Base-by-base conservation (phyloP, 805 yeast genomes). In the Candida germanica region DNA sequence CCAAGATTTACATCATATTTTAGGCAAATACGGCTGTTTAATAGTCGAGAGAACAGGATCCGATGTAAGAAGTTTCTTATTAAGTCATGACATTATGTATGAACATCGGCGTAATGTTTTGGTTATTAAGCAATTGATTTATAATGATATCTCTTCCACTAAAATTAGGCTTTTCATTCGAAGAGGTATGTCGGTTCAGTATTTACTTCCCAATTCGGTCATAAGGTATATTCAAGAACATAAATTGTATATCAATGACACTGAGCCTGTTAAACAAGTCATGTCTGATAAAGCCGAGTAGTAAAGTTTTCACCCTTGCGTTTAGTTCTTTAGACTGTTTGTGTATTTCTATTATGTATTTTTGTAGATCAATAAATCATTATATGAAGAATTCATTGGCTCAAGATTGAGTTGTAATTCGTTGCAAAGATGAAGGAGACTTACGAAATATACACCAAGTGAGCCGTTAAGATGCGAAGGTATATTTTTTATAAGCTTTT, bases 31-130 rank as follows among this genome's bases (percentile, higher is more conserved):
- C 60, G 98, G 98, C 3, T 93, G 98, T 65, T 67, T 93, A 44
- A 93, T 93, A 33, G 96, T 93, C 15, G 98, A 93, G 67, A 74
- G 98, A 49, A 91, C 98, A 0, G 98, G 98, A 5, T 73, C 93
- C 7, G 98, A 93, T 62, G 98, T 93, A 35, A 76, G 98, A 52
- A 80, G 88, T 25, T 93, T 93, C 71, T 64, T 93, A 53, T 69
- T 93, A 43, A 80, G 93, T 35, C 98, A 93, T 63, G 98, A 93
- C 58, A 84, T 93, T 52, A 88, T 93, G 96, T 93, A 89, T 59
- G 96, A 91, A 63, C 97, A 93, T 57, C 73, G 97, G 36, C 75
- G 91, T 50, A 93, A 93, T 58, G 91, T 93, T 34, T 69, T 93
- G 51, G 96, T 91, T 28, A 91, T 93, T 58, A 93, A 89, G 57